phyloP scores from a whole-genome alignment of 768 basidiomycete genomes.

The Crucibulum laeve region DNA sequence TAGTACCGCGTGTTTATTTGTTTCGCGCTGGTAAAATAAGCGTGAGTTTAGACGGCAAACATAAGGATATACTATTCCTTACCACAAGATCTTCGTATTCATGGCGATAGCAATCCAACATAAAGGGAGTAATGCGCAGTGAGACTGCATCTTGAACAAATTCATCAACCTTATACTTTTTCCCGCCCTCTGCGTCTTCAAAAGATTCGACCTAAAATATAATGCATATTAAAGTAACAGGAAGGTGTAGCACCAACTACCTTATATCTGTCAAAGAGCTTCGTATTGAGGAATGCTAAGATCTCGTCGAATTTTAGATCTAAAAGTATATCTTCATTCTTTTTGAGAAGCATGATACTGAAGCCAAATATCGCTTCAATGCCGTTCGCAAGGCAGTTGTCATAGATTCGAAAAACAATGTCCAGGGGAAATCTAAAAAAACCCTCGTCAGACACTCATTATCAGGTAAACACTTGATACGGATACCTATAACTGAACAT shows the following conservation, averaged over 20 bases:
- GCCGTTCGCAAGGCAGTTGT: slow-evolving; percentile 93
- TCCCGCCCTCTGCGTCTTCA: slow-evolving; percentile 17
- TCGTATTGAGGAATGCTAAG: slow-evolving; percentile 74
- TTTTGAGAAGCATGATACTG: slow-evolving; percentile 79
- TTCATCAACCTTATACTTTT: slow-evolving; percentile 64
- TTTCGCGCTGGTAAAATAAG: slow-evolving; percentile 44
- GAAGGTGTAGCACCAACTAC: slow-evolving; percentile 9
- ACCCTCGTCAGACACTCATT: slow-evolving; percentile 2
- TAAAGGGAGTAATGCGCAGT: slow-evolving; percentile 89
- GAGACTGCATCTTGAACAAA: slow-evolving; percentile 88
- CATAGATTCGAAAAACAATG: slow-evolving; percentile 94
- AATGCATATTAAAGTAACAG: no score
- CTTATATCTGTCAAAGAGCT: slow-evolving; percentile 82
- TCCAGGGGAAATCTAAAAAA: slow-evolving; percentile 80
- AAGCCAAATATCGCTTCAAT: slow-evolving; percentile 98
- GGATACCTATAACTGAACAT: slow-evolving; percentile 87
- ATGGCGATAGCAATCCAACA: slow-evolving; percentile 85
- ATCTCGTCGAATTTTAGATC: slow-evolving; percentile 90
- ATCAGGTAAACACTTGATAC: not conserved
- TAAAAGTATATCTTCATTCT: slow-evolving; percentile 80
- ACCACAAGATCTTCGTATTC: slow-evolving; percentile 83
- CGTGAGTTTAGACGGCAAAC: not conserved
- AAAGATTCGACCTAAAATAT: not conserved
- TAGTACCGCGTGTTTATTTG: slow-evolving; percentile 80
- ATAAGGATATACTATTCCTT: slow-evolving; percentile 10